Percentiles rank a stretch among this genome's conserved stretches.
These are phyloP conservation scores for Chaetomium olivaceum DNA, from an alignment of 2,329 filamentous ascomycete genomes.

Conservation along the genomic window DNA sequence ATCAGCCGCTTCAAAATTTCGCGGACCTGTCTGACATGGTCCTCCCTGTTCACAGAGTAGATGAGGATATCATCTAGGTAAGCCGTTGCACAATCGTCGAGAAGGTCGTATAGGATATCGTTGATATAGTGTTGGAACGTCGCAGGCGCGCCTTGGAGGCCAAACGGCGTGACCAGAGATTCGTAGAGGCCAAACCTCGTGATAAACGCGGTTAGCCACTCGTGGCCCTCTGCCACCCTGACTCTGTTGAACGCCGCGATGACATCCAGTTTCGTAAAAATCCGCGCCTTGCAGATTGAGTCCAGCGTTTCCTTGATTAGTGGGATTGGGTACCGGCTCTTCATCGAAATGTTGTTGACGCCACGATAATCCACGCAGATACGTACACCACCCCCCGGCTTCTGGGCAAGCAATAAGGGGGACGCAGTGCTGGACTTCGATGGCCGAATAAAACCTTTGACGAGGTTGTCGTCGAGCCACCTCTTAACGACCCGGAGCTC, in stretches of 20 bases:
- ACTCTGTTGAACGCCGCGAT: not conserved
- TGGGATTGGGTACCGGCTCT: constrained; percentile 3
- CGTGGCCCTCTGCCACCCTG: not conserved
- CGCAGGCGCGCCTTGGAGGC: not conserved
- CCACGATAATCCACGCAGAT: not conserved
- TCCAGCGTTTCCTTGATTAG: not conserved
- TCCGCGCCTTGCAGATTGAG: not conserved
- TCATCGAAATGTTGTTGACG: not conserved
- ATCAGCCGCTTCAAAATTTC: not conserved
- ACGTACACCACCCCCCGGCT: not conserved
- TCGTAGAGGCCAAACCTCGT: constrained; percentile 1
- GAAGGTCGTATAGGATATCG: not conserved
- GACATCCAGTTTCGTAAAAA: not conserved
- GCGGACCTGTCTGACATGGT: not conserved
- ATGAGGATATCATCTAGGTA: constrained; percentile 1
- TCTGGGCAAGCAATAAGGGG: not conserved
- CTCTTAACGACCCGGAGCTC: not conserved
- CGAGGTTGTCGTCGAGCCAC: not conserved
- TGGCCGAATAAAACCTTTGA: not conserved
- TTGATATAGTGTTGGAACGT: not conserved
- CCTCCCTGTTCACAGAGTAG: not conserved
- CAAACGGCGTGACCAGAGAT: not conserved
- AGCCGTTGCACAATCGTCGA: not conserved
- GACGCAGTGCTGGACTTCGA: not conserved
- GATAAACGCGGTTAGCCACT: constrained; percentile 2